Evolutionary conservation across 768 basidiomycete species (phyloP).

Genomic region (Boletellus ananas): DNA sequence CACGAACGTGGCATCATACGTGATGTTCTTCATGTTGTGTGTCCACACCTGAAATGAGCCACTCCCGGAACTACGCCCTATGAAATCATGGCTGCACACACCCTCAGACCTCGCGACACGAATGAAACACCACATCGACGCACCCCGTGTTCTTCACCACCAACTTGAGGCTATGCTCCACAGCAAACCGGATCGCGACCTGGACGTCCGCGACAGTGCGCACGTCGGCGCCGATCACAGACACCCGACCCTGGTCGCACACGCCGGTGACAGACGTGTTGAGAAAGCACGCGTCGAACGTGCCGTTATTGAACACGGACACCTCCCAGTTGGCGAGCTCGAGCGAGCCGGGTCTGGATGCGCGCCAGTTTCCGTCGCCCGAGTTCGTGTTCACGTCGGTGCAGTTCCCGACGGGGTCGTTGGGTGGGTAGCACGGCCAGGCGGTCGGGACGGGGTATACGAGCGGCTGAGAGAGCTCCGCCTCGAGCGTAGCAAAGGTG

Average conservation of each 20-base stretch:
- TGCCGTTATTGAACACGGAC: conserved; percentile 40
- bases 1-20: conserved; percentile 27
- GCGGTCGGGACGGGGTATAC: conserved; percentile 11
- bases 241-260: conserved; percentile 25
- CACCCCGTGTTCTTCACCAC: conserved; percentile 30
- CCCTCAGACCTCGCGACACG: neutral
- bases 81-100: conserved; percentile 33
- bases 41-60: conserved; percentile 42
- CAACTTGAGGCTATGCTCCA: conserved; percentile 18
- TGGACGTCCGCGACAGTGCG: conserved; percentile 24
- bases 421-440: conserved; percentile 17
- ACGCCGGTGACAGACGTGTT: conserved; percentile 28
- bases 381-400: conserved; percentile 26
- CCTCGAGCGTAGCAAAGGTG: conserved; percentile 11
- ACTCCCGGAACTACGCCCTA: conserved; percentile 38
- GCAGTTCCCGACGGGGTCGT: conserved; percentile 37
- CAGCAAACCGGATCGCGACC: conserved; percentile 22
- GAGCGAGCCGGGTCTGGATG: conserved; percentile 40
- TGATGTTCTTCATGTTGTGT: conserved; percentile 40
- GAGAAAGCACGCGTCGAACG: conserved; percentile 35
- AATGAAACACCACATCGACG: neutral
- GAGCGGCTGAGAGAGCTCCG: conserved; percentile 13
- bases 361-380: conserved; percentile 38
- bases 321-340: conserved; percentile 34
- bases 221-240: conserved; percentile 24